Evolutionary conservation across 768 basidiomycete genomes (phyloP).

Genomic region (Suillus cothurnatus): DNA sequence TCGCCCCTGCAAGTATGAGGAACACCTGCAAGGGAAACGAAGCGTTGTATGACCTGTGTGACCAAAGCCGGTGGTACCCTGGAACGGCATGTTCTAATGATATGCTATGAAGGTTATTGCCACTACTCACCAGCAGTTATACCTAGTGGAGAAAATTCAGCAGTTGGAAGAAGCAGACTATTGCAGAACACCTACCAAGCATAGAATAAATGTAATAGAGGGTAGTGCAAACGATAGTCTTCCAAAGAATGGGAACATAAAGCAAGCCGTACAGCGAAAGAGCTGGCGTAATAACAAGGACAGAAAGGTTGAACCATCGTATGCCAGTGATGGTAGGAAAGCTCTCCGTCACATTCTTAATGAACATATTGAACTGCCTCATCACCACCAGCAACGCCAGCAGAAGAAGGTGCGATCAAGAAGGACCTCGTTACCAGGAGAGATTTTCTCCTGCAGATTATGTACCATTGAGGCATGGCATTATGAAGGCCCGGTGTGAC

Average conservation of each 20-base stretch:
- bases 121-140: slow-evolving; percentile 48
- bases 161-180: slow-evolving; percentile 15
- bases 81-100: slow-evolving; percentile 12
- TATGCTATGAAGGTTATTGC: neutral
- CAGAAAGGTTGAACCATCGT: slow-evolving; percentile 77
- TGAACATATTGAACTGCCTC: slow-evolving; percentile 15
- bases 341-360: slow-evolving; percentile 20
- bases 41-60: slow-evolving; percentile 82
- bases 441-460: slow-evolving; percentile 1
- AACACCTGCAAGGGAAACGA: slow-evolving; percentile 67
- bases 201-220: slow-evolving; percentile 90
- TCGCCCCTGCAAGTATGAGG: slow-evolving; percentile 73
- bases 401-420: slow-evolving; percentile 4
- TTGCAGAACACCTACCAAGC: slow-evolving; percentile 53
- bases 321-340: slow-evolving; percentile 58
- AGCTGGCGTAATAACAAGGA: slow-evolving; percentile 71
- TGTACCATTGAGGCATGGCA: slow-evolving; percentile 5
- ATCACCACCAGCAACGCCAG: neutral
- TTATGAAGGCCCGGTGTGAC: slow-evolving; percentile 1
- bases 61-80: slow-evolving; percentile 88
- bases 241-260: slow-evolving; percentile 41
- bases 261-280: slow-evolving; percentile 71
- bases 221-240: slow-evolving; percentile 63
- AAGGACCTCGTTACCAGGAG: slow-evolving; percentile 13
- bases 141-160: slow-evolving; percentile 32